Evolutionary conservation across 306 rosid species (phyloP).

Genomic region (Macrotyloma uniflorum): DNA sequence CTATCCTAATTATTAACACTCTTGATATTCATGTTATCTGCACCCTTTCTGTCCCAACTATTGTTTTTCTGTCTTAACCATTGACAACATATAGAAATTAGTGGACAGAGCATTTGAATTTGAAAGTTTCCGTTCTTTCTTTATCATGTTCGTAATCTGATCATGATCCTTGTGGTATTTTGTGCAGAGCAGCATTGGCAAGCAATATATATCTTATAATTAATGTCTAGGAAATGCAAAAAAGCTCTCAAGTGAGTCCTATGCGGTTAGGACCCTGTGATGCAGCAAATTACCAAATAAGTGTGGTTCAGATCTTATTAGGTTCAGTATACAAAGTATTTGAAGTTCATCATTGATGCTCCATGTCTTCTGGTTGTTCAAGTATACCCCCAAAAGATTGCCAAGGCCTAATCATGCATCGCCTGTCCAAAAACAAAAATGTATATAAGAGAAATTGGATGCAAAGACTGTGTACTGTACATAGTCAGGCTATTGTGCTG

Average conservation of each 20-base stretch:
- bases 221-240: conserved; percentile 48
- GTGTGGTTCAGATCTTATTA: conserved; percentile 36
- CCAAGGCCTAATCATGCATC: conserved; percentile 28
- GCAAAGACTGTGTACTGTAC: conserved; percentile 43
- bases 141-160: not conserved
- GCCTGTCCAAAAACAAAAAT: conserved; percentile 29
- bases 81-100: not conserved
- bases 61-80: not conserved
- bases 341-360: conserved; percentile 22
- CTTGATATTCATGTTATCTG: not conserved
- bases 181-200: conserved; percentile 56
- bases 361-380: conserved; percentile 19
- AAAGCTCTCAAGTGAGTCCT: conserved; percentile 54
- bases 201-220: conserved; percentile 45
- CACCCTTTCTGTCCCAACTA: not conserved
- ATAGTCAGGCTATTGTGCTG: conserved; percentile 43
- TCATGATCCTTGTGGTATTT: not conserved
- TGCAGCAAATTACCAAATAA: conserved; percentile 40
- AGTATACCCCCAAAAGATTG: conserved; percentile 36
- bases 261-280: conserved; percentile 46
- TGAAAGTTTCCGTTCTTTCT: not conserved
- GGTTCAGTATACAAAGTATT: conserved; percentile 30
- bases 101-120: not conserved
- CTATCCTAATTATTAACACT: not conserved
- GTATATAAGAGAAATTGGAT: conserved; percentile 54